phyloP scores from a whole-genome alignment of 768 basidiomycete genomes.

The Phaeotremella skinneri region DNA sequence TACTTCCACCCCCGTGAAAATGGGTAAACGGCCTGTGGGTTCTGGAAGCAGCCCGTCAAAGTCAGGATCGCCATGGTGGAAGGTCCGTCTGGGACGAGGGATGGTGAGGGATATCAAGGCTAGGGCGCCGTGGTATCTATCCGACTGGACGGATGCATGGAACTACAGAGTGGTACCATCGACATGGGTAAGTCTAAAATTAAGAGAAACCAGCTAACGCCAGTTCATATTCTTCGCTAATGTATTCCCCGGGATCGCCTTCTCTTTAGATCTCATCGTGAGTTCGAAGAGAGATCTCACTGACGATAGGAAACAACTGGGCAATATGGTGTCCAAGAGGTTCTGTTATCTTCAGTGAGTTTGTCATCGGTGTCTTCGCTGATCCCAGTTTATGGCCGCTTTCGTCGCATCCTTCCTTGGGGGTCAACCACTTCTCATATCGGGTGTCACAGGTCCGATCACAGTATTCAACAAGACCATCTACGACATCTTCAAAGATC shows the following conservation, averaged over 20 bases:
- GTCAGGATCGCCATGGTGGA: too few species aligned
- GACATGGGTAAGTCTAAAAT: conserved; percentile 80
- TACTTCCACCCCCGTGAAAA: background rate
- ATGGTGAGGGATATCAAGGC: conserved; percentile 69
- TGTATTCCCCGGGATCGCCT: conserved; percentile 86
- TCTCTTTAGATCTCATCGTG: conserved; percentile 79
- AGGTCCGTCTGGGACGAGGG: conserved; percentile 53
- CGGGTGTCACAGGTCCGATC: conserved; percentile 89
- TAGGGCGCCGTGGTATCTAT: conserved; percentile 73
- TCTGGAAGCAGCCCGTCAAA: too few species aligned
- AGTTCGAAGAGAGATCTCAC: conserved; percentile 3
- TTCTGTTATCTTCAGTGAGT: conserved; percentile 56
- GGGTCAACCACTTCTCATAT: conserved; percentile 86
- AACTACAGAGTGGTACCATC: conserved; percentile 87
- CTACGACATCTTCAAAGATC: conserved; percentile 64
- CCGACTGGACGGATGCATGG: conserved; percentile 89
- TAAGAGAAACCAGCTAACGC: conserved; percentile 56
- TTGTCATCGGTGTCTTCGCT: conserved; percentile 33
- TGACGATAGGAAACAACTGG: conserved; percentile 66
- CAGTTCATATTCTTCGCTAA: conserved; percentile 45
- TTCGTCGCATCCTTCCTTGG: conserved; percentile 82
- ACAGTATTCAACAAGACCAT: conserved; percentile 91
- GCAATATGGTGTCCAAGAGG: conserved; percentile 85
- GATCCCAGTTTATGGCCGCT: conserved; percentile 80
- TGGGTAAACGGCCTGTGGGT: background rate